Percentiles rank a stretch among this genome's conserved stretches.
Conservation (phyloP, 192 early-diverging fungal species). For the Thoreauomyces humboldtii region DNA sequence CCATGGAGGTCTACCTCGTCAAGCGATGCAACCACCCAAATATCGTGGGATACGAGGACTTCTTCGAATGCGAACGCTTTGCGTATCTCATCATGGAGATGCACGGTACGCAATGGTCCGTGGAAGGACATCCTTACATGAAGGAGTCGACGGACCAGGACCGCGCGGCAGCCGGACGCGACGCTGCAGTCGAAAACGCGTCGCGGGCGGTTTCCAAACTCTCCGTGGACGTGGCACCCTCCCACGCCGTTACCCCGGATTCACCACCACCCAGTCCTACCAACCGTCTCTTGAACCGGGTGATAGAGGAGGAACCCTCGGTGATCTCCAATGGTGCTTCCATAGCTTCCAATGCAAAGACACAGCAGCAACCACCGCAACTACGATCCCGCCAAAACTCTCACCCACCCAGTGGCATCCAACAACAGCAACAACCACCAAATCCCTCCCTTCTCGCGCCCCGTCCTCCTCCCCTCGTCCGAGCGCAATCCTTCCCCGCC, state of each 20-base stretch:
- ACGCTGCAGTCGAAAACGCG: neutral
- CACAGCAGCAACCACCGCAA: neutral
- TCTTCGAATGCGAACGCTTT: constrained; percentile 41
- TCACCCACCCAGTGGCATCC: neutral
- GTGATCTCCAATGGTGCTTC: neutral
- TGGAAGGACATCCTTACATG: neutral
- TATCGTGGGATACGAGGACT: constrained; percentile 59
- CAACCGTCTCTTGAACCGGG: neutral
- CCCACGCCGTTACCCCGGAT: neutral
- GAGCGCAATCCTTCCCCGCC: constrained; percentile 9
- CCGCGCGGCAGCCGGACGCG: too few relatives aligned
- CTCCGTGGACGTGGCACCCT: neutral
- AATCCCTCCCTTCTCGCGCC: neutral
- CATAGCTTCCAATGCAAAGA: neutral
- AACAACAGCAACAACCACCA: too few relatives aligned
- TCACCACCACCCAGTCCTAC: neutral
- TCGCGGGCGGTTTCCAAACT: neutral
- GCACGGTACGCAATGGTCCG: constrained; percentile 41
- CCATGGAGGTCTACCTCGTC: constrained; percentile 47
- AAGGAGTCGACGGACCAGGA: too few relatives aligned
- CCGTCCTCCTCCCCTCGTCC: constrained; percentile 6
- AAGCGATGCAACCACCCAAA: constrained; percentile 48
- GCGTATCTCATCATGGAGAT: constrained; percentile 49
- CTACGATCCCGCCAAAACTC: neutral
- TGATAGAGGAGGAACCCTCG: neutral